Evolutionary conservation across 345 rosid species (phyloP).

Genomic region (Diplotaxis tenuifolia): DNA sequence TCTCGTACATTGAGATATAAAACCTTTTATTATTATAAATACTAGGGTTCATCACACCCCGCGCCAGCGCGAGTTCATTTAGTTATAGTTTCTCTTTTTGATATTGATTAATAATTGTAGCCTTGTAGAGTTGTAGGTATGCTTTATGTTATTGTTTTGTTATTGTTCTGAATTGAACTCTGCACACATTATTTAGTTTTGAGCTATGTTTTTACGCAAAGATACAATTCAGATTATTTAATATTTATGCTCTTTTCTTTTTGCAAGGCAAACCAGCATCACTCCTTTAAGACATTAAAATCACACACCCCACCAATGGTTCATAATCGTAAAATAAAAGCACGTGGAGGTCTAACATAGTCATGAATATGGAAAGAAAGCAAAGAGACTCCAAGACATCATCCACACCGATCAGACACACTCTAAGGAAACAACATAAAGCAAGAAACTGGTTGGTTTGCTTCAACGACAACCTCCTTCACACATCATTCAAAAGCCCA

Average conservation of each 20-base stretch:
- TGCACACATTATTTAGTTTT: background rate
- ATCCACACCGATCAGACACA: constrained; percentile 21
- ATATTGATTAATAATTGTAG: too few species aligned
- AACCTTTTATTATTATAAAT: too few species aligned
- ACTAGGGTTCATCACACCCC: too few species aligned
- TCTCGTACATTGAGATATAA: too few species aligned
- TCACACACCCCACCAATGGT: constrained; percentile 23
- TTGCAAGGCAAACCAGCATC: constrained; percentile 16
- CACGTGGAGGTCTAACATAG: constrained; percentile 2
- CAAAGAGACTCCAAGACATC: background rate
- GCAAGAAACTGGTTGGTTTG: background rate
- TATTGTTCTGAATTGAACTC: background rate
- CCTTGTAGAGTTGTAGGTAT: too few species aligned
- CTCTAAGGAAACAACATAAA: background rate
- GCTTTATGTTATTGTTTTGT: too few species aligned
- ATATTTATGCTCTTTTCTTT: too few species aligned
- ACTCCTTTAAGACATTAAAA: background rate
- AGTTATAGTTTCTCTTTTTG: too few species aligned
- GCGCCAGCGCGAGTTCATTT: too few species aligned
- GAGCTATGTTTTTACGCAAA: background rate
- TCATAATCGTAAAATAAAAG: background rate
- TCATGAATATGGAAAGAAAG: background rate
- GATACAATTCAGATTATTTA: too few species aligned
- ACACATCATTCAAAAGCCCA: constrained; percentile 72
- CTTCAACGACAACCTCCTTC: background rate